A percentile compares a stretch with the other conserved stretches of the same genome.
These are phyloP conservation scores for Brassica juncea DNA, from an alignment of 345 rosid species.

Conservation along the genomic window DNA sequence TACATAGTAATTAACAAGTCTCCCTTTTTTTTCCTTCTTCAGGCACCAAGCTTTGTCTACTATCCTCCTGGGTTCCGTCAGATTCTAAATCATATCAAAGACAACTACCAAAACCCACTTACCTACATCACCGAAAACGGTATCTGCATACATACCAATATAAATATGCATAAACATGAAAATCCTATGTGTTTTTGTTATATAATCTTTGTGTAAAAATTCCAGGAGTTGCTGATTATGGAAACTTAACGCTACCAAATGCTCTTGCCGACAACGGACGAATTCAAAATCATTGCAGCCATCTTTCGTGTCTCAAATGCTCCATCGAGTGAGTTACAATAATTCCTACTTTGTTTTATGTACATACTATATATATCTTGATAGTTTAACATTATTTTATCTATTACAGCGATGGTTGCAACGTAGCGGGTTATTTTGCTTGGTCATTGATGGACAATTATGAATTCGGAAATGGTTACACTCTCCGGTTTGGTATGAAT, in stretches of 20 bases:
- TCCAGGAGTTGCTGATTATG: slow-evolving; percentile 29
- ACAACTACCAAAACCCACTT: slow-evolving; percentile 25
- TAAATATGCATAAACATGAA: not conserved
- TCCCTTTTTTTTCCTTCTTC: not conserved
- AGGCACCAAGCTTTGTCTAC: not conserved
- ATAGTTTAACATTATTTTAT: not conserved
- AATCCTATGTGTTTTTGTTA: not conserved
- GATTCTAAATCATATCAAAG: slow-evolving; percentile 26
- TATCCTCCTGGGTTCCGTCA: slow-evolving; percentile 15
- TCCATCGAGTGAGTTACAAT: slow-evolving; percentile 25
- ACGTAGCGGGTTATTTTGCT: slow-evolving; percentile 29
- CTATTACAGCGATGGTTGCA: slow-evolving; percentile 23
- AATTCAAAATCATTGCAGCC: slow-evolving; percentile 29
- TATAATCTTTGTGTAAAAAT: not conserved
- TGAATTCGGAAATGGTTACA: slow-evolving; percentile 27
- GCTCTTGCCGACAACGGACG: slow-evolving; percentile 31
- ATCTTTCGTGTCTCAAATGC: slow-evolving; percentile 35
- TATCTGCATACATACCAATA: not conserved
- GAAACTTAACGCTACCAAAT: slow-evolving; percentile 1
- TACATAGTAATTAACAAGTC: not conserved
- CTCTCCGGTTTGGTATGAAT: too few relatives aligned
- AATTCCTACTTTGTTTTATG: not conserved
- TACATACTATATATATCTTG: not conserved
- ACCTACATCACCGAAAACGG: slow-evolving; percentile 40
- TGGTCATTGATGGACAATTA: slow-evolving; percentile 36